A percentile compares a stretch with the other conserved stretches of the same genome.
phyloP scores from a whole-genome alignment of 805 yeast species.

The Wickerhamiella spandovensis region DNA sequence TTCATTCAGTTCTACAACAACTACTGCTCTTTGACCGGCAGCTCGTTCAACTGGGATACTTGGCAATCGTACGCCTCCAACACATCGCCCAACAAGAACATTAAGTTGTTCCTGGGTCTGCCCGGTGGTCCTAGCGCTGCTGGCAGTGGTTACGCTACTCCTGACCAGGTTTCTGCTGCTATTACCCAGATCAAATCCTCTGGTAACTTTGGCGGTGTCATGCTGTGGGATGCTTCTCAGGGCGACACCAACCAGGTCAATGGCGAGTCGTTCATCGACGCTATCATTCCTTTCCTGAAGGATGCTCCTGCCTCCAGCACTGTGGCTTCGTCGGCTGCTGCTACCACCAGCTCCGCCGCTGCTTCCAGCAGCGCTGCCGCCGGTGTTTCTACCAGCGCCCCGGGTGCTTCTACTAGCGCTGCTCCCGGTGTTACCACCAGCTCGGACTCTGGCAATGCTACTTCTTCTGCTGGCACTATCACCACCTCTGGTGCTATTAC shows the following conservation, averaged over 20 bases:
- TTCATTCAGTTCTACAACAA: slow-evolving; percentile 87
- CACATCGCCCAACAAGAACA: slow-evolving; percentile 51
- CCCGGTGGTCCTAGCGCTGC: slow-evolving; percentile 48
- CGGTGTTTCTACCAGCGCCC: neutral
- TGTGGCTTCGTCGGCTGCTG: neutral
- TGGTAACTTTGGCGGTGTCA: slow-evolving; percentile 52
- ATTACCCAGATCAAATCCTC: slow-evolving; percentile 18
- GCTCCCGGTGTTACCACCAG: neutral
- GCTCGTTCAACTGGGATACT: slow-evolving; percentile 51
- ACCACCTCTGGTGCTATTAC: neutral
- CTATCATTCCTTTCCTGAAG: slow-evolving; percentile 11
- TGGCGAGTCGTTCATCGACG: slow-evolving; percentile 31
- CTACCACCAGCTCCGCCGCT: neutral
- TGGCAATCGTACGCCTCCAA: slow-evolving; percentile 55
- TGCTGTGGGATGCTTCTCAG: slow-evolving; percentile 76
- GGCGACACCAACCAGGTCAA: slow-evolving; percentile 37
- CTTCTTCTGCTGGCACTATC: neutral
- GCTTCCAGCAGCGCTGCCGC: neutral
- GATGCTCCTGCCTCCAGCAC: slow-evolving; percentile 5
- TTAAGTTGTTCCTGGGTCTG: slow-evolving; percentile 60
- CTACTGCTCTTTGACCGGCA: slow-evolving; percentile 35
- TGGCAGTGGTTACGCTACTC: slow-evolving; percentile 41
- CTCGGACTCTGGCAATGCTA: neutral
- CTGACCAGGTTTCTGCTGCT: slow-evolving; percentile 22
- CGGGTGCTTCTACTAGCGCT: neutral